Percentiles rank a stretch among this genome's conserved stretches.
phyloP scores from a whole-genome alignment of 371 early-diverging fungal species.

The Rhizopus sp. region DNA sequence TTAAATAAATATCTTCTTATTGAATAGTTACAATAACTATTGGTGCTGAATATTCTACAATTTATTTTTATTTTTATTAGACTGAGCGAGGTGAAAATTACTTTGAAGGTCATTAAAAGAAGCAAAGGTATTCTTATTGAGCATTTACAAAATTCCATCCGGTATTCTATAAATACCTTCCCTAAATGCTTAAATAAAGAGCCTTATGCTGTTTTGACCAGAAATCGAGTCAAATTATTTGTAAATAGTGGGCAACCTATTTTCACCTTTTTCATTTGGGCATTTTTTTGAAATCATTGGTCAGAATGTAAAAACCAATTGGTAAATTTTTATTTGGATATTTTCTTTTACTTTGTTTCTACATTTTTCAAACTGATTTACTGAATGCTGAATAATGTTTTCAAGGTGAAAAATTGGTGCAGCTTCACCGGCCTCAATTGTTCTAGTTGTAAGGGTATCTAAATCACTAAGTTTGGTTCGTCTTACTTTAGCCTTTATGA shows the following conservation, averaged over 20 bases:
- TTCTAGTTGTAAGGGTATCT: slow-evolving; percentile 14
- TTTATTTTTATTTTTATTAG: slow-evolving; percentile 11
- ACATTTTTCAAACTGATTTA: slow-evolving; percentile 2
- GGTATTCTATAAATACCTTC: slow-evolving; percentile 15
- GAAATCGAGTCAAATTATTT: slow-evolving; percentile 19
- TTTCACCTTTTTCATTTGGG: slow-evolving; percentile 19
- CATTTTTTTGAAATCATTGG: too few relatives aligned
- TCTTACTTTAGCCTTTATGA: slow-evolving; percentile 14
- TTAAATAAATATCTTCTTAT: too few relatives aligned
- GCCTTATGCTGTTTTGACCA: slow-evolving; percentile 16
- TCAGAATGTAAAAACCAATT: too few relatives aligned
- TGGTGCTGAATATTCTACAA: slow-evolving; percentile 6
- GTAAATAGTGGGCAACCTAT: slow-evolving; percentile 18
- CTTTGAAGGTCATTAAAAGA: slow-evolving; percentile 13
- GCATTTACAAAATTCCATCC: slow-evolving; percentile 22
- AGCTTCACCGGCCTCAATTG: slow-evolving; percentile 18
- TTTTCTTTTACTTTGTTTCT: too few relatives aligned
- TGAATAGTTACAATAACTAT: slow-evolving; percentile 8
- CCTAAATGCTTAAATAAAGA: too few relatives aligned
- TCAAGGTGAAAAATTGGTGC: slow-evolving; percentile 16
- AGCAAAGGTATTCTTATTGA: slow-evolving; percentile 12
- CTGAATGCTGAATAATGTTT: slow-evolving; percentile 7
- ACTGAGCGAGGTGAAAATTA: too few relatives aligned
- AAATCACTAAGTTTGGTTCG: slow-evolving; percentile 12
- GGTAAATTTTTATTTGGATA: too few relatives aligned